A percentile compares a stretch with the other conserved stretches of the same genome.
Conservation (phyloP, 1,139 yeast species). For the Pichia sp. region DNA sequence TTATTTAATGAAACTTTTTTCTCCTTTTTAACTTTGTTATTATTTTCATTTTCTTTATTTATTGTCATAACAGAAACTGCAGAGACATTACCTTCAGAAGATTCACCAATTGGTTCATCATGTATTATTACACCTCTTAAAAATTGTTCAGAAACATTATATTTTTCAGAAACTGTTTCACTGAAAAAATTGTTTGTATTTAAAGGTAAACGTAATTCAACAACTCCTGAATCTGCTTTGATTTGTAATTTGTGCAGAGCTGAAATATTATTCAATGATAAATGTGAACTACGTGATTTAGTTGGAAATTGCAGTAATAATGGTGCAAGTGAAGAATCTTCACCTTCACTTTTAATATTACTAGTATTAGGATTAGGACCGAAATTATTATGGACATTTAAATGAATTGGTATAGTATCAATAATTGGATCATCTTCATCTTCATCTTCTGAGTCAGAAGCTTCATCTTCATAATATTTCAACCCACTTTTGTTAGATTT, state of each 20-base stretch:
- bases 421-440: slow-evolving; percentile 65
- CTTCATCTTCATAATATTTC: slow-evolving; percentile 17
- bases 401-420: slow-evolving; percentile 63
- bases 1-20: not conserved
- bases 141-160: slow-evolving; percentile 57
- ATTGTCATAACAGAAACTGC: slow-evolving; percentile 3
- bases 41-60: not conserved
- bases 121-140: slow-evolving; percentile 62
- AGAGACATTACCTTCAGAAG: slow-evolving; percentile 6
- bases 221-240: slow-evolving; percentile 51
- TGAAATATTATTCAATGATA: slow-evolving; percentile 37
- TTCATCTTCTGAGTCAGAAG: slow-evolving; percentile 30
- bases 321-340: slow-evolving; percentile 20
- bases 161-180: slow-evolving; percentile 51
- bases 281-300: slow-evolving; percentile 26
- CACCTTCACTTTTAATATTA: not conserved
- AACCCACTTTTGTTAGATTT: slow-evolving; percentile 1
- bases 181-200: slow-evolving; percentile 63
- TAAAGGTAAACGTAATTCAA: slow-evolving; percentile 70
- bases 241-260: slow-evolving; percentile 39
- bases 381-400: slow-evolving; percentile 13
- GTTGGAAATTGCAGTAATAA: slow-evolving; percentile 68
- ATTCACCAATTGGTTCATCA: slow-evolving; percentile 30
- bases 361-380: too few species aligned
- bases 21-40: not conserved